These are phyloP conservation scores for Coriolopsis trogii DNA, from an alignment of 1,284 basidiomycete genomes.

Conservation along the genomic window DNA sequence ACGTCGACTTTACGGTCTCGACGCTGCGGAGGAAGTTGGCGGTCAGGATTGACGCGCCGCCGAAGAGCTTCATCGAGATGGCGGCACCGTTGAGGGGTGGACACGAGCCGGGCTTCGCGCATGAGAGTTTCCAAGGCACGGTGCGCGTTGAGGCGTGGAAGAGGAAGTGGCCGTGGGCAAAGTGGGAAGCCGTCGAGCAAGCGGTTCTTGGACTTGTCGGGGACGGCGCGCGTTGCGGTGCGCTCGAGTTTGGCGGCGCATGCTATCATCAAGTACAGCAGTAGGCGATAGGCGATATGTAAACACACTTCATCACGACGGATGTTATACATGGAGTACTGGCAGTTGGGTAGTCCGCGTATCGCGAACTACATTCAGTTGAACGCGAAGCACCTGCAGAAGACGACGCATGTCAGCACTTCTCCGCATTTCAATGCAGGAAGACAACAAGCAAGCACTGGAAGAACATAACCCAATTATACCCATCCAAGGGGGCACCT, in stretches of 20 bases:
- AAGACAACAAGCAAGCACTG: neutral
- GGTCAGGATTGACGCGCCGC: conserved; percentile 20
- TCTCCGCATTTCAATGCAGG: neutral
- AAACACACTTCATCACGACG: too few relatives aligned
- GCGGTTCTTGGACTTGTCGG: conserved; percentile 16
- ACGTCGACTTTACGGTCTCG: conserved; percentile 17
- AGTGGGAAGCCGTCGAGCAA: conserved; percentile 25
- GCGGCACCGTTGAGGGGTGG: conserved; percentile 26
- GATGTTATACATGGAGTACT: too few relatives aligned
- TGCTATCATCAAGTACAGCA: conserved; percentile 17
- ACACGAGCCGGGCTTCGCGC: conserved; percentile 24
- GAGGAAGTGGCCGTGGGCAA: conserved; percentile 24
- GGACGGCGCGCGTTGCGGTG: conserved; percentile 19
- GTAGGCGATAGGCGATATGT: too few relatives aligned
- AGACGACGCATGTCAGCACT: neutral
- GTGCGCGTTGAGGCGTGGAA: conserved; percentile 16
- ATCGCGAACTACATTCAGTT: too few relatives aligned
- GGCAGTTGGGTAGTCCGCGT: too few relatives aligned
- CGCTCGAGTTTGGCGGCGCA: conserved; percentile 31
- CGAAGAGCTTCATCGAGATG: conserved; percentile 26
- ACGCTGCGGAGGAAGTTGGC: conserved; percentile 21
- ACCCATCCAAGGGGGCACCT: neutral
- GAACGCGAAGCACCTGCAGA: too few relatives aligned
- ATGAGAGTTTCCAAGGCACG: conserved; percentile 28
- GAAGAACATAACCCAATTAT: neutral